phyloP scores from a whole-genome alignment of 805 yeast genomes.

The Hermanozyma aechmeae region DNA sequence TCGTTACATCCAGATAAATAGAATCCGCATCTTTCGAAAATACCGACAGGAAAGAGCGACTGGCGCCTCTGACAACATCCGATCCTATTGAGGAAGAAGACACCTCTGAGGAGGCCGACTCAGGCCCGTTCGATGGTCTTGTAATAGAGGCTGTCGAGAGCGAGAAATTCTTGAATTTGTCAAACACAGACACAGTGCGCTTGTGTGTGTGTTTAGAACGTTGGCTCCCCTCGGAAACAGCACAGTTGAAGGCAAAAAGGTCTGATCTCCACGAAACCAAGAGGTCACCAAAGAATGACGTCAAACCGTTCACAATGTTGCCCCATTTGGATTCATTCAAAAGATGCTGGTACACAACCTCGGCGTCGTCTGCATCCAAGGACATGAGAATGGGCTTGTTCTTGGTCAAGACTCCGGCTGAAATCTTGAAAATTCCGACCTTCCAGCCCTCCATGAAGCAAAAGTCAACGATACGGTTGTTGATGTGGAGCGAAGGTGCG shows the following conservation, averaged over 20 bases:
- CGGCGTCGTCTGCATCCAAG: slow-evolving; percentile 25
- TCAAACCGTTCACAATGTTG: slow-evolving; percentile 24
- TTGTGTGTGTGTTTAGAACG: slow-evolving; percentile 4
- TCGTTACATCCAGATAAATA: slow-evolving; percentile 18
- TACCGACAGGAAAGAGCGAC: slow-evolving; percentile 13
- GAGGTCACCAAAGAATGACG: slow-evolving; percentile 29
- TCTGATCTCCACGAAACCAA: slow-evolving; percentile 28
- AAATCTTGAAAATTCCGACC: slow-evolving; percentile 43
- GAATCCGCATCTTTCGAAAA: slow-evolving; percentile 18
- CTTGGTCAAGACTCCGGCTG: slow-evolving; percentile 40
- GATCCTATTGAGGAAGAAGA: too few relatives aligned
- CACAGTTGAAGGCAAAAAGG: too few relatives aligned
- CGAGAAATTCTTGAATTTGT: slow-evolving; percentile 18
- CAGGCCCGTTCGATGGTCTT: not conserved
- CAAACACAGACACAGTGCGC: slow-evolving; percentile 15
- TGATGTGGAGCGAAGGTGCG: slow-evolving; percentile 43
- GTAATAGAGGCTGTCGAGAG: not conserved
- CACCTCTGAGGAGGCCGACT: too few relatives aligned
- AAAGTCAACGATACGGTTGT: slow-evolving; percentile 42
- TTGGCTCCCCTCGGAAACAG: too few relatives aligned
- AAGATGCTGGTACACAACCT: slow-evolving; percentile 34
- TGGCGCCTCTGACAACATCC: slow-evolving; percentile 4
- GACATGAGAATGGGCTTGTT: slow-evolving; percentile 37
- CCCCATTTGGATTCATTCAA: slow-evolving; percentile 38
- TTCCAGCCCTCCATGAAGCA: slow-evolving; percentile 47